Conservation (phyloP, 2,329 filamentous ascomycete species). For the Mycosphaerelloides madeirae region DNA sequence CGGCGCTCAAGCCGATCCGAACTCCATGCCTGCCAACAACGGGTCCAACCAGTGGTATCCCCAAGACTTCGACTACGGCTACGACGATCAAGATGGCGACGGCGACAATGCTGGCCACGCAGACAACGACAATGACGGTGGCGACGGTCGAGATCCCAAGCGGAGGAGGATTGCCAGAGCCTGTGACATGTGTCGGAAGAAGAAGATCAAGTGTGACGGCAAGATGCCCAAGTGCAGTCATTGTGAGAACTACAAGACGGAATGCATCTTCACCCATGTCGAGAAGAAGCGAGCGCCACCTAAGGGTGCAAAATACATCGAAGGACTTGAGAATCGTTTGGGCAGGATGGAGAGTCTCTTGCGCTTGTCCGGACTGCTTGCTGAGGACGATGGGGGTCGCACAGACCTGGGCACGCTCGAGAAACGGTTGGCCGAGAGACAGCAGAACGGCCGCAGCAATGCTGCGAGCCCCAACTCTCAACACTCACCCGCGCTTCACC, state of each 20-base stretch:
- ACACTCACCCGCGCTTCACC: slow-evolving; percentile 7
- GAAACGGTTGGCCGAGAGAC: slow-evolving; percentile 58
- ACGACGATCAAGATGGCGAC: slow-evolving; percentile 20
- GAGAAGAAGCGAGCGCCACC: slow-evolving; percentile 98
- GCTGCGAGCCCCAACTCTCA: slow-evolving; percentile 33
- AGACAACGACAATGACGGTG: slow-evolving; percentile 24
- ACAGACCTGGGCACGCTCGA: slow-evolving; percentile 87
- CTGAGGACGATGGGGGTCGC: slow-evolving; percentile 76
- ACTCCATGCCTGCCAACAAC: slow-evolving; percentile 8
- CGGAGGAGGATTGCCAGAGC: slow-evolving; percentile 82
- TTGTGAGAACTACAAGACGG: slow-evolving; percentile 96
- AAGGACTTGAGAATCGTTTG: slow-evolving; percentile 88
- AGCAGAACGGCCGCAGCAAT: slow-evolving; percentile 32
- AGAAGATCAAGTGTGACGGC: slow-evolving; percentile 96
- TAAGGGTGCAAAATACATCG: slow-evolving; percentile 97
- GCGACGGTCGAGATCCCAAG: slow-evolving; percentile 63
- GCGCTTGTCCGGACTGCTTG: slow-evolving; percentile 77
- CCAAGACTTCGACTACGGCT: slow-evolving; percentile 18
- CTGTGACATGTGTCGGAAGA: slow-evolving; percentile 93
- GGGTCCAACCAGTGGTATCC: slow-evolving; percentile 16
- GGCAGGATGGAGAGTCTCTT: slow-evolving; percentile 94
- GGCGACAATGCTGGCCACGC: slow-evolving; percentile 23
- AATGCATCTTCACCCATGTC: slow-evolving; percentile 94
- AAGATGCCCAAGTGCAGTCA: slow-evolving; percentile 93
- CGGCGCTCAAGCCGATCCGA: slow-evolving; percentile 6